These are phyloP conservation scores for Phialophora chinensis DNA, from an alignment of 2,329 filamentous ascomycete genomes.

Conservation along the genomic window DNA sequence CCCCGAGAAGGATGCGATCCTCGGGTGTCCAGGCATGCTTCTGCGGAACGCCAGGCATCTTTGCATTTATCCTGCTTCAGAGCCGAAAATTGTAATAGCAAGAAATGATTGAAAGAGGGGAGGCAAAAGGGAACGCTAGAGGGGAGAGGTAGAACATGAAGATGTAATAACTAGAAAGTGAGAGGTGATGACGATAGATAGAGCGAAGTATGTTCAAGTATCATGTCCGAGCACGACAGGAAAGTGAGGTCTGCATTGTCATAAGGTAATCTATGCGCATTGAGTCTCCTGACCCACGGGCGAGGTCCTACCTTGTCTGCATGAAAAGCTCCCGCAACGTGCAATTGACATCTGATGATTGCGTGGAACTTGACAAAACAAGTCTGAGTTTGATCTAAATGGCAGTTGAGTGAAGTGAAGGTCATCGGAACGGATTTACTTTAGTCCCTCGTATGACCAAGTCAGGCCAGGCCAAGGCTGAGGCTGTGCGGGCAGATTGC, in stretches of 20 bases:
- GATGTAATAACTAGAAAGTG: background rate
- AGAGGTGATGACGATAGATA: background rate
- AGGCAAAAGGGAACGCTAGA: background rate
- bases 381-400: background rate
- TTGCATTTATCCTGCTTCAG: background rate
- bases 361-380: background rate
- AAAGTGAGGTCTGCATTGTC: background rate
- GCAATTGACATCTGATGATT: background rate
- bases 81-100: background rate
- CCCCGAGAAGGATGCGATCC: background rate
- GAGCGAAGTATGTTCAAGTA: background rate
- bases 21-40: background rate
- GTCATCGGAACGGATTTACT: background rate
- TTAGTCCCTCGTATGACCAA: background rate
- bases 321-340: background rate
- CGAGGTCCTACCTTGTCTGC: background rate
- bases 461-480: background rate
- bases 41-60: background rate
- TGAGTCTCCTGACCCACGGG: background rate
- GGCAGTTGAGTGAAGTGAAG: background rate
- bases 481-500: background rate
- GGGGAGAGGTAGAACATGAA: background rate
- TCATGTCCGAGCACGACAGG: background rate
- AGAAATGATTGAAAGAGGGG: background rate
- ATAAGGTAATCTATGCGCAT: background rate